These are phyloP conservation scores for Akebia trifoliata DNA, from an alignment of 164 flowering plant species.

Conservation along the genomic window DNA sequence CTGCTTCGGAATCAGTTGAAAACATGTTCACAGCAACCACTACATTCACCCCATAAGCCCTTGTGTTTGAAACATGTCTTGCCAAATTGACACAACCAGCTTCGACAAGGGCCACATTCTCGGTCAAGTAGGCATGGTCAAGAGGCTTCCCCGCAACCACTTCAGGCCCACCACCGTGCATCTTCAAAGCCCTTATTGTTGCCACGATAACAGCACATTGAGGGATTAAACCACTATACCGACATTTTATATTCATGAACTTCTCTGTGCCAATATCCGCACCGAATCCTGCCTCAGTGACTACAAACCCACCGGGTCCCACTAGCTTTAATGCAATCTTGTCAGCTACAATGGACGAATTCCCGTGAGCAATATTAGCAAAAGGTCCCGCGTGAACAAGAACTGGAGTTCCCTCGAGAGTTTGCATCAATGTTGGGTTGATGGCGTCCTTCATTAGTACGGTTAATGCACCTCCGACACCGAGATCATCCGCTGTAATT, in stretches of 20 bases:
- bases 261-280: conserved; percentile 97
- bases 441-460: conserved; percentile 98
- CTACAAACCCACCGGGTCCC: conserved; percentile 95
- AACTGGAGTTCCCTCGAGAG: conserved; percentile 97
- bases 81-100: conserved; percentile 93
- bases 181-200: conserved; percentile 91
- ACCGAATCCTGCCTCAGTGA: conserved; percentile 99
- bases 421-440: conserved; percentile 96
- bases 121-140: conserved; percentile 77
- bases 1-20: conserved; percentile 87
- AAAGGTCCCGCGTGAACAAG: conserved; percentile 99
- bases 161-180: conserved; percentile 99
- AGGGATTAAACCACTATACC: conserved; percentile 86
- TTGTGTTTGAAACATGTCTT: conserved; percentile 78
- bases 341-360: conserved; percentile 92
- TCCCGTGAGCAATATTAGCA: conserved; percentile 99
- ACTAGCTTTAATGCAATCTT: conserved; percentile 91
- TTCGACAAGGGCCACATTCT: conserved; percentile 86
- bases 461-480: conserved; percentile 93
- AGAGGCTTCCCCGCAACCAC: conserved; percentile 98
- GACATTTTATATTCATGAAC: conserved; percentile 93
- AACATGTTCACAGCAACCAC: conserved; percentile 94
- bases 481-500: conserved; percentile 95
- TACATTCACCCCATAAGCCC: conserved; percentile 84
- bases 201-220: conserved; percentile 98